A percentile compares a stretch with the other conserved stretches of the same genome.
Evolutionary conservation across 2,329 filamentous ascomycete species (phyloP).

Genomic region (Cladophialophora psammophila): DNA sequence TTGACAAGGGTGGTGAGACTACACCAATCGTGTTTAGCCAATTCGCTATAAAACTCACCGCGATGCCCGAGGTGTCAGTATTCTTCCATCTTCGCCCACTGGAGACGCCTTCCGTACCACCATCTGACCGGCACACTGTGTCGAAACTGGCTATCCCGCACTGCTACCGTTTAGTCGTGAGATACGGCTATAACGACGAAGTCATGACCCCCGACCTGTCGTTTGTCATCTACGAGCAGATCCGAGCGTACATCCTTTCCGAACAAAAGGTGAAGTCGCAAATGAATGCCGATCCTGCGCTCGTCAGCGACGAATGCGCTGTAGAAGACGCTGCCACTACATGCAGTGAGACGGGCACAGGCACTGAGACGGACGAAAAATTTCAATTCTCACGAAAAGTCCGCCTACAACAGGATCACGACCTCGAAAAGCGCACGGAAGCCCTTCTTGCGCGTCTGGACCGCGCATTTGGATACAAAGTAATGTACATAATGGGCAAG

Average conservation of each 20-base stretch:
- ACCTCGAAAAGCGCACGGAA: conserved; percentile 8
- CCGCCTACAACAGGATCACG: not conserved
- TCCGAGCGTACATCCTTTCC: conserved; percentile 59
- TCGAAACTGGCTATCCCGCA: conserved; percentile 59
- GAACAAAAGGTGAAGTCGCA: conserved; percentile 11
- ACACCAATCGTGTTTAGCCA: conserved; percentile 74
- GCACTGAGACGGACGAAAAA: not conserved
- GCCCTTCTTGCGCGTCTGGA: conserved; percentile 50
- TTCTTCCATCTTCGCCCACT: conserved; percentile 77
- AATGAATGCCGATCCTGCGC: not conserved
- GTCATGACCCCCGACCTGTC: conserved; percentile 71
- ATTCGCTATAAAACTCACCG: conserved; percentile 74
- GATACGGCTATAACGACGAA: conserved; percentile 77
- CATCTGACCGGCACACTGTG: conserved; percentile 59
- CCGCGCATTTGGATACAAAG: conserved; percentile 54
- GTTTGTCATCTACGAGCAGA: conserved; percentile 65
- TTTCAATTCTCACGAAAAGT: not conserved
- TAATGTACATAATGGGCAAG: conserved; percentile 59
- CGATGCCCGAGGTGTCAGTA: conserved; percentile 71
- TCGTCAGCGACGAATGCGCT: not conserved
- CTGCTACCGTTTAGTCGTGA: conserved; percentile 72
- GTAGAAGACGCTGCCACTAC: not conserved
- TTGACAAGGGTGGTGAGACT: conserved; percentile 74
- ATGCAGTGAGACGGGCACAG: not conserved
- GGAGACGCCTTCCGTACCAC: conserved; percentile 63